Evolutionary conservation across 108 stramenopile genomes (phyloP).

Genomic region (Bacterosira constricta): DNA sequence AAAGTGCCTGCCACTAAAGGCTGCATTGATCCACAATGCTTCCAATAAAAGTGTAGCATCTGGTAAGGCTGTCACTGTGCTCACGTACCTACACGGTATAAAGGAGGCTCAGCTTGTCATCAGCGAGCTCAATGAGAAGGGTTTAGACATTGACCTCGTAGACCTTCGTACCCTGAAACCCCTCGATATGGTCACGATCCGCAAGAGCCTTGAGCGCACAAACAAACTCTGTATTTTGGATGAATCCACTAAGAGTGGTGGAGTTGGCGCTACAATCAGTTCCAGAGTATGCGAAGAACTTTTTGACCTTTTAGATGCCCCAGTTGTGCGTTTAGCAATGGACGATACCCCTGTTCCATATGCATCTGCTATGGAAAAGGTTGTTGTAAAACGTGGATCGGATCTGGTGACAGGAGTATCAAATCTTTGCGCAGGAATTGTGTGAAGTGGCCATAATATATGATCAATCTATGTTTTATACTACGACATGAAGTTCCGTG

Average conservation of each 20-base stretch:
- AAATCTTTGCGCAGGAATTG: constrained; percentile 17
- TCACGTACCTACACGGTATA: constrained; percentile 74
- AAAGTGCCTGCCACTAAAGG: constrained; percentile 61
- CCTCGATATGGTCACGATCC: constrained; percentile 64
- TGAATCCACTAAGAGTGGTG: constrained; percentile 64
- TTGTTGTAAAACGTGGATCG: constrained; percentile 50
- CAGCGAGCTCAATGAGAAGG: constrained; percentile 32
- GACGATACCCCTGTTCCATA: constrained; percentile 76
- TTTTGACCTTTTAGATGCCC: constrained; percentile 72
- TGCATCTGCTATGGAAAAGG: constrained; percentile 62
- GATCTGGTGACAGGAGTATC: constrained; percentile 44
- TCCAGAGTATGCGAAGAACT: constrained; percentile 59
- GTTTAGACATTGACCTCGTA: constrained; percentile 64
- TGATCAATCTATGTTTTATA: no score
- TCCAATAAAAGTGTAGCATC: constrained; percentile 46
- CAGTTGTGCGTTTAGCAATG: constrained; percentile 67
- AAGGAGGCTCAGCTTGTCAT: constrained; percentile 52
- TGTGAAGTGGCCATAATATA: no score
- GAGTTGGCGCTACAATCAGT: constrained; percentile 70
- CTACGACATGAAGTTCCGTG: no score
- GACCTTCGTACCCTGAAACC: constrained; percentile 71
- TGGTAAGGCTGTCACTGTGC: constrained; percentile 64
- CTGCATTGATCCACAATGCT: constrained; percentile 50
- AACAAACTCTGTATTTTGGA: constrained; percentile 66
- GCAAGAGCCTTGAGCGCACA: constrained; percentile 50